Percentiles rank a stretch among this genome's conserved stretches.
These are phyloP conservation scores for Dalechampia spathulata DNA, from an alignment of 441 rosid genomes.

Conservation along the genomic window DNA sequence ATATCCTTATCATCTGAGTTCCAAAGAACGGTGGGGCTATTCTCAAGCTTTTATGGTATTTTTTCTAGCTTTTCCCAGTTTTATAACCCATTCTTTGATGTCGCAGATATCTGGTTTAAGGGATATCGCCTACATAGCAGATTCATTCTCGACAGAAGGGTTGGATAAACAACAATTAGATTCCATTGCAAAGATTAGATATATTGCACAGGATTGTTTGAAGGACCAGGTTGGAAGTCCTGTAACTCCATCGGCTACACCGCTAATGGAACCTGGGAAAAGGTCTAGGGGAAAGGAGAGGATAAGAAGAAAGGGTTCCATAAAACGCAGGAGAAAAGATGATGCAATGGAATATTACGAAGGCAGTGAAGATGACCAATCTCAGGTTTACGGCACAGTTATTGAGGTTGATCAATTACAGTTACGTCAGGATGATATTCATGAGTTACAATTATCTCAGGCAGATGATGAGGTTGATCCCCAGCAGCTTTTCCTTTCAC, in stretches of 20 bases:
- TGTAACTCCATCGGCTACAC: slow-evolving; percentile 26
- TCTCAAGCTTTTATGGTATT: slow-evolving; percentile 10
- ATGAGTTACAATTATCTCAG: slow-evolving; percentile 36
- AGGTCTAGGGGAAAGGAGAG: slow-evolving; percentile 80
- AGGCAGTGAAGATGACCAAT: slow-evolving; percentile 61
- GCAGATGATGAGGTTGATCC: slow-evolving; percentile 27
- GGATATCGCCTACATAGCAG: slow-evolving; percentile 81
- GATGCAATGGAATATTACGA: slow-evolving; percentile 61
- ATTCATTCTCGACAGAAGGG: slow-evolving; percentile 65
- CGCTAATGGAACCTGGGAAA: slow-evolving; percentile 57
- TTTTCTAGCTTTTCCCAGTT: slow-evolving; percentile 3
- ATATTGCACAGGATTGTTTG: slow-evolving; percentile 83
- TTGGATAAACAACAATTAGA: slow-evolving; percentile 68
- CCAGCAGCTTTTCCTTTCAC: slow-evolving; percentile 29
- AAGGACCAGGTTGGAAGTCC: slow-evolving; percentile 78
- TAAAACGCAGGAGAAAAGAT: slow-evolving; percentile 66
- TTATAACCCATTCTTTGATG: slow-evolving; percentile 6
- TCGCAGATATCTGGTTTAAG: slow-evolving; percentile 72
- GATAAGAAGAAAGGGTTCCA: slow-evolving; percentile 66
- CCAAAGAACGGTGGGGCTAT: slow-evolving; percentile 70
- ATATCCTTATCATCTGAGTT: slow-evolving; percentile 93
- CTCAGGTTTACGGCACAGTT: slow-evolving; percentile 46
- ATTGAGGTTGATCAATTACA: slow-evolving; percentile 33
- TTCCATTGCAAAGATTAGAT: slow-evolving; percentile 63
- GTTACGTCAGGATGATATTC: slow-evolving; percentile 37